phyloP scores from a whole-genome alignment of 2,329 filamentous ascomycete genomes.

The Sclerotinia spermophila region DNA sequence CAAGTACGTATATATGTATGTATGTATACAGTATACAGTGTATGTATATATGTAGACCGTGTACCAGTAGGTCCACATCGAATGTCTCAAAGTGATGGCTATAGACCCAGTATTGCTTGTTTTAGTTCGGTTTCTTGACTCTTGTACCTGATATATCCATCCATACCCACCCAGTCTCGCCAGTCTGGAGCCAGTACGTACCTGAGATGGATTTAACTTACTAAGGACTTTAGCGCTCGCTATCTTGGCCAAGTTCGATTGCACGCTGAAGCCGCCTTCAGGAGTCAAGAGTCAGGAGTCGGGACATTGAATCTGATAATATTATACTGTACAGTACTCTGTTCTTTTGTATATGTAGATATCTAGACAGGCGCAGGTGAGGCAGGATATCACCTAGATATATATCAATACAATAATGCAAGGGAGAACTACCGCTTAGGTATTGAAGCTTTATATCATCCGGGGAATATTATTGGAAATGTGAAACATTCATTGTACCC shows the following conservation, averaged over 20 bases:
- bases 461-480: no score
- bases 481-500: no score
- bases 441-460: no score
- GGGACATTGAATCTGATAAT: not conserved
- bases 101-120: not conserved
- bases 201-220: not conserved
- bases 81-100: not conserved
- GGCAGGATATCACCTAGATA: not conserved
- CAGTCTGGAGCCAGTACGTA: no score
- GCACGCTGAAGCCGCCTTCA: not conserved
- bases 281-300: not conserved
- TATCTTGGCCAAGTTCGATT: not conserved
- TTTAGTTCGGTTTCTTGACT: not conserved
- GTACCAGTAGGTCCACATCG: no score
- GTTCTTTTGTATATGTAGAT: not conserved
- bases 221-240: not conserved
- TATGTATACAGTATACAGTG: not conserved
- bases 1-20: not conserved
- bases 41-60: not conserved
- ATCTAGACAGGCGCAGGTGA: not conserved
- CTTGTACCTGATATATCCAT: not conserved
- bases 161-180: no score
- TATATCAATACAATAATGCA: no score
- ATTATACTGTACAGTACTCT: no score
- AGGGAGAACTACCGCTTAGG: no score